These are phyloP conservation scores for Leucaena leucocephala DNA, from an alignment of 306 rosid species.

Conservation along the genomic window DNA sequence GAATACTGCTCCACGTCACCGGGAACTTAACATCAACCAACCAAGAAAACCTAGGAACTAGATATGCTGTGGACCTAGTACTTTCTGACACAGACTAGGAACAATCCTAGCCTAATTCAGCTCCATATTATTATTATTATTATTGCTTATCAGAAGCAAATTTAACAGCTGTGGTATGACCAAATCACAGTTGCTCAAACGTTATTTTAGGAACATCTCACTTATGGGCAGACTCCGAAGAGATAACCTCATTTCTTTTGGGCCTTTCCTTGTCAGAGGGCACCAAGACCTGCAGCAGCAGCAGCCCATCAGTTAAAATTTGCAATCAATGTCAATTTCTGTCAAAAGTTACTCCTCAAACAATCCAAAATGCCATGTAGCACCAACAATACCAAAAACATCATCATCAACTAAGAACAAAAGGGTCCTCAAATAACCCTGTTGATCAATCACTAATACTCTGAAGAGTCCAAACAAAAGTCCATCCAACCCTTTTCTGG, in stretches of 20 bases:
- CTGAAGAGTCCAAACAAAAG: conserved; percentile 80
- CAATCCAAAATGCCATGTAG: not conserved
- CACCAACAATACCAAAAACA: not conserved
- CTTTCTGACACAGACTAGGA: not conserved
- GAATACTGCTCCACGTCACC: not conserved
- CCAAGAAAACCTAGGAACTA: conserved; percentile 10
- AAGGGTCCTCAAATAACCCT: not conserved
- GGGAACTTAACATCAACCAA: conserved; percentile 10
- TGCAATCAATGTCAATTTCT: not conserved
- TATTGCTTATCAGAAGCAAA: not conserved
- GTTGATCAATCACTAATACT: conserved; percentile 48
- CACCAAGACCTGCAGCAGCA: not conserved
- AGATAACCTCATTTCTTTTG: not conserved
- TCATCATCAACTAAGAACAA: not conserved
- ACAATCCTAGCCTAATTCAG: not conserved
- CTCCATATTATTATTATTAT: not conserved
- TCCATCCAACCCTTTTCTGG: conserved; percentile 83
- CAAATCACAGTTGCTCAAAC: not conserved
- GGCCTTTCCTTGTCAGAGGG: not conserved
- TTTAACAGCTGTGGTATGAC: not conserved
- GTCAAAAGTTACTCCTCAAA: not conserved
- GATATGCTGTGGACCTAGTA: not conserved
- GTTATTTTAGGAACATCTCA: not conserved
- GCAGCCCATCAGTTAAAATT: not conserved
- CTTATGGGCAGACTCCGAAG: not conserved